Evolutionary conservation across 805 yeast species (phyloP).

Genomic region (Schizosaccharomyces lindneri): DNA sequence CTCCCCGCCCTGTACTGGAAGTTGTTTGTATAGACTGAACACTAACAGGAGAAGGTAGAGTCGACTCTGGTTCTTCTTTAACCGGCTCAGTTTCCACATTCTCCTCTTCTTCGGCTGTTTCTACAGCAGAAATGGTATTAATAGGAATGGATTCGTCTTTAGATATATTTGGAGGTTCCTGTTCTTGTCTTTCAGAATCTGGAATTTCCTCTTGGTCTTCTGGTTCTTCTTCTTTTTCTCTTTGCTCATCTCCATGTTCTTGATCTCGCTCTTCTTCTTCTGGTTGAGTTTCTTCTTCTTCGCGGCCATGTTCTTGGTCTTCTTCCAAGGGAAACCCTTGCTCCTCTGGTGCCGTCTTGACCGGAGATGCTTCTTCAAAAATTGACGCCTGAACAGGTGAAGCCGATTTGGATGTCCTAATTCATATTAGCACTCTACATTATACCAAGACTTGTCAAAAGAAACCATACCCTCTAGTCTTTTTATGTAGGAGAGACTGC

Average conservation of each 20-base stretch:
- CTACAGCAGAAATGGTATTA: not conserved
- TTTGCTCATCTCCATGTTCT: not conserved
- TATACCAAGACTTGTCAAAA: not conserved
- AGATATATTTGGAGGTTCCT: too few species aligned
- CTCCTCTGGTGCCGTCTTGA: too few species aligned
- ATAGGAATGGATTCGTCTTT: too few species aligned
- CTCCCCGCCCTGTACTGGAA: too few species aligned
- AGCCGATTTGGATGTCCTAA: not conserved
- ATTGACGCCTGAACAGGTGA: not conserved
- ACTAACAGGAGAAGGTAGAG: slow-evolving; percentile 7
- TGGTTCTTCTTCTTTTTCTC: too few species aligned
- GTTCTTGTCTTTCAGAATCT: too few species aligned
- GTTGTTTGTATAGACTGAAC: too few species aligned
- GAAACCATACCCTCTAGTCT: not conserved
- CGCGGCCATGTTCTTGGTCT: too few species aligned
- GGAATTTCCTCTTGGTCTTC: too few species aligned
- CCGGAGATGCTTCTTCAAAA: too few species aligned
- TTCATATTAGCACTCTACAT: not conserved
- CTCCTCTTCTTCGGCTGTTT: not conserved
- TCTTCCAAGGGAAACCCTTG: too few species aligned
- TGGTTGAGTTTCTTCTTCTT: not conserved
- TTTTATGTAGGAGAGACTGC: not conserved
- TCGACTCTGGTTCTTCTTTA: slow-evolving; percentile 7
- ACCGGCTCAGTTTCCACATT: slow-evolving; percentile 16
- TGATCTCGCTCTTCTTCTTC: not conserved